phyloP scores from a whole-genome alignment of 2,329 filamentous ascomycete genomes.

The Scedosporium minutisporum region DNA sequence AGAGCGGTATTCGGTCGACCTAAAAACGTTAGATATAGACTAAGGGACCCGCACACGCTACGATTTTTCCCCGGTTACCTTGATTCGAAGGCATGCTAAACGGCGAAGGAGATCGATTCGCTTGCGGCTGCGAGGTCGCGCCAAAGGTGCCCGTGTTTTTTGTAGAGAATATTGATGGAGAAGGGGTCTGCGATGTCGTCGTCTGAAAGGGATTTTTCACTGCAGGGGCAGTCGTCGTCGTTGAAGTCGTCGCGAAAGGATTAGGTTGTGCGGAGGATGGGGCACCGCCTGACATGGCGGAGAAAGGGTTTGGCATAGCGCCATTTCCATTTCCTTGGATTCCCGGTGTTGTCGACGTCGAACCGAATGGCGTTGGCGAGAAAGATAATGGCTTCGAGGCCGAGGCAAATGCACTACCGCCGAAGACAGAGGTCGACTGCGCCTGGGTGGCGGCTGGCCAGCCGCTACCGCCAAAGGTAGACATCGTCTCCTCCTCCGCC shows the following conservation, averaged over 20 bases:
- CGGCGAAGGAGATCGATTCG: conserved; percentile 5
- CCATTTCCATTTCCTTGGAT: not conserved
- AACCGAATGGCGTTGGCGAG: conserved; percentile 1
- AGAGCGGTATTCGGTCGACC: not conserved
- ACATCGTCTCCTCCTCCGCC: conserved; percentile 1
- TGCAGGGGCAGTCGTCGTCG: not conserved
- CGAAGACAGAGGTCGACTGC: conserved; percentile 2
- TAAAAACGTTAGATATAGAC: conserved; percentile 5
- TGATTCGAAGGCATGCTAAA: conserved; percentile 7
- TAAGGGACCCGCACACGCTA: not conserved
- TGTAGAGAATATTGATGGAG: not conserved
- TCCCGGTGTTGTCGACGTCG: not conserved
- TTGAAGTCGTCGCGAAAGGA: conserved; percentile 2
- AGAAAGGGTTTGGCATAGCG: conserved; percentile 24
- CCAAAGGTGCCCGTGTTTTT: not conserved
- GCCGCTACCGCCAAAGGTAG: conserved; percentile 8
- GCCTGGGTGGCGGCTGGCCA: conserved; percentile 4
- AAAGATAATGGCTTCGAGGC: conserved; percentile 1
- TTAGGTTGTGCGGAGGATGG: not conserved
- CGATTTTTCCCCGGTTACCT: conserved; percentile 4
- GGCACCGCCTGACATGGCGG: conserved; percentile 11
- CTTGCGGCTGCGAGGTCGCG: not conserved
- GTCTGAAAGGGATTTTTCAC: conserved; percentile 1
- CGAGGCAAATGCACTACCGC: conserved; percentile 7
- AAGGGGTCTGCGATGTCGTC: not conserved